Evolutionary conservation across 352 stramenopile genomes (phyloP).

Genomic region (Globisporangium viniferum): DNA sequence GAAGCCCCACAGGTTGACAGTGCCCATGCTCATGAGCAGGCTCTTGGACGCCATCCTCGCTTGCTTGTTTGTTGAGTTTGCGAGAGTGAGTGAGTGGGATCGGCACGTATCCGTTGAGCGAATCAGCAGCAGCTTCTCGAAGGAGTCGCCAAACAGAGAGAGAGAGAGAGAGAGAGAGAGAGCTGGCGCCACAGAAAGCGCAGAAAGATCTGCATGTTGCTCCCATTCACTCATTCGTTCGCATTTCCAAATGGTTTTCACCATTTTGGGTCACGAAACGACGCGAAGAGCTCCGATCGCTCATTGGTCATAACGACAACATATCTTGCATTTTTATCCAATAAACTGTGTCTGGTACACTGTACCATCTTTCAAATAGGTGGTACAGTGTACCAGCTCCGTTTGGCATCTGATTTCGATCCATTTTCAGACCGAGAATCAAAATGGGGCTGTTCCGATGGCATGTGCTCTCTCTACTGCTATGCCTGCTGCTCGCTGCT

Average conservation of each 20-base stretch:
- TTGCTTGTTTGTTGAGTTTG: neutral
- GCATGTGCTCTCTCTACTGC: conserved; percentile 12
- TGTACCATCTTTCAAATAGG: neutral
- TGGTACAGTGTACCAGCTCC: neutral
- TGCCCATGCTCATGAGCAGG: conserved; percentile 76
- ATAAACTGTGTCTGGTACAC: neutral
- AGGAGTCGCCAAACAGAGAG: no score
- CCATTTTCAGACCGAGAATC: neutral
- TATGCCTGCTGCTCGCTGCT: neutral
- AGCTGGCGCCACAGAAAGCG: neutral
- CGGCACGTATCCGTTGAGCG: neutral
- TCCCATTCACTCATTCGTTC: conserved; percentile 19
- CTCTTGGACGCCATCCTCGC: conserved; percentile 22
- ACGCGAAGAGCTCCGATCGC: conserved; percentile 13
- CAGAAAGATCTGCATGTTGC: conserved; percentile 9
- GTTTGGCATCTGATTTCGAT: neutral
- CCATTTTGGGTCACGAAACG: conserved; percentile 14
- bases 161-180: no score
- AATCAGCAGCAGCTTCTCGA: neutral
- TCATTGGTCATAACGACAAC: conserved; percentile 6
- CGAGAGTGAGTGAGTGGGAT: neutral
- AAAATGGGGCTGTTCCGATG: conserved; percentile 1
- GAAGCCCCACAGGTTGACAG: conserved; percentile 86
- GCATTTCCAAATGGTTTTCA: conserved; percentile 5
- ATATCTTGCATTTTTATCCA: neutral